Percentiles rank a stretch among this genome's conserved stretches.
Conservation (phyloP, 2,329 filamentous ascomycete species). For the Pseudogymnoascus sp. region DNA sequence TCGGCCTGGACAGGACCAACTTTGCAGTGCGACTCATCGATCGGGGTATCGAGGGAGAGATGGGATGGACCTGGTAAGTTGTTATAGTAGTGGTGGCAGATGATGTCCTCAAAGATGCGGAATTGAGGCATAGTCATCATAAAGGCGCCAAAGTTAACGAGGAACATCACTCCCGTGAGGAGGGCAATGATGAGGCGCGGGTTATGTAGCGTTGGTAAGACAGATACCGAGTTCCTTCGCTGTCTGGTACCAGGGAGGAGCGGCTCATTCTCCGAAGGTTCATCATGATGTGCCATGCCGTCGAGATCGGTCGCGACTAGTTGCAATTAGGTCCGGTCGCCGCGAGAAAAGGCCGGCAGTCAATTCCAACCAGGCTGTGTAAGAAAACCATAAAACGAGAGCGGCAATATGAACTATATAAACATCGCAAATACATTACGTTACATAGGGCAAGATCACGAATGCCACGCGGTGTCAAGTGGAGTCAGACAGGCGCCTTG, state of each 20-base stretch:
- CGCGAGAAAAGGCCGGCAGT: neutral
- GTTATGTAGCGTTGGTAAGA: neutral
- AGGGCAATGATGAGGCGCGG: slow-evolving; percentile 19
- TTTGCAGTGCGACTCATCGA: slow-evolving; percentile 32
- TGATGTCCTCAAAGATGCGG: slow-evolving; percentile 32
- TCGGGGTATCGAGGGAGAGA: slow-evolving; percentile 19
- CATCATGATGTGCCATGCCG: neutral
- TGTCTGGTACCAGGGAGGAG: neutral
- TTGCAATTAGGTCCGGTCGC: neutral
- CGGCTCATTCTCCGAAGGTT: neutral
- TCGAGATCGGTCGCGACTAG: neutral
- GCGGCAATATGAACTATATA: neutral
- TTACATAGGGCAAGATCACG: neutral
- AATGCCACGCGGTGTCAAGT: neutral
- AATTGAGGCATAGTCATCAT: slow-evolving; percentile 28
- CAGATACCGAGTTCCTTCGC: neutral
- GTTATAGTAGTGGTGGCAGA: slow-evolving; percentile 33
- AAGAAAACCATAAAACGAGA: neutral
- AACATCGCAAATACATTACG: neutral
- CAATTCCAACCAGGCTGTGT: neutral
- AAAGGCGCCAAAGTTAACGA: slow-evolving; percentile 23
- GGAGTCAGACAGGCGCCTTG: neutral
- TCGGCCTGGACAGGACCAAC: slow-evolving; percentile 29
- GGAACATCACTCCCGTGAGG: slow-evolving; percentile 26
- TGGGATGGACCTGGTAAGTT: slow-evolving; percentile 16